Base-by-base conservation (phyloP, 2,329 filamentous ascomycete species). In the Nannizziopsis barbatae region DNA sequence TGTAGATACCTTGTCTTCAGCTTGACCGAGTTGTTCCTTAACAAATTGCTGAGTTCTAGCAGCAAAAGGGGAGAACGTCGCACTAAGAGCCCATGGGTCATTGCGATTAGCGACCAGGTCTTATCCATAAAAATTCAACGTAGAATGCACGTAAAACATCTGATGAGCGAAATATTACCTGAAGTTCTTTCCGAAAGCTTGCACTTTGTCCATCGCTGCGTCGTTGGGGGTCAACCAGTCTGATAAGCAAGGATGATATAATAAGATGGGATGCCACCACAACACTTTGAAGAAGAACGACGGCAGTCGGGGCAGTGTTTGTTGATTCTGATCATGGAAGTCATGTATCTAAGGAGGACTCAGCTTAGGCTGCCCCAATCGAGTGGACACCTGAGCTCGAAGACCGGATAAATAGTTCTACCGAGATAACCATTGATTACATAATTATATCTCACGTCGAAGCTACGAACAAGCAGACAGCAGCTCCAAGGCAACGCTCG, bases 11-110 rank as follows among this genome's bases (percentile, higher is more conserved):
- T 92, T 95, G 69, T 96, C 92, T 57, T 95, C 89, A 53, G 81
- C 86, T 70, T 93, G 86, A 45, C 92, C 92, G 53, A 96, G 79
- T 72, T 95, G 89, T 72, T 98, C 92, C 75, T 94, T 95, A 66
- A 95, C 86, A 74, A 90, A 93, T 74, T 98, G 92, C 69, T 94
- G 87, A 50, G 88, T 95, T 63, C 90, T 84, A 62, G 87, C 84
- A 56, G 89, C 88, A 66, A 94, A 95, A 32, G 92, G 92, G 56
- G 86, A 88, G 70, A 96, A 86, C 59, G 83, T 82, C 56, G 85
- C 83, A 64, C 88, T 89, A 62, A 65, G 9, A 12, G 30, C 20
- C 22, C 11, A 38, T 20, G 14, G 14, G 15, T 42, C 38, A 37
- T 42, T 17, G 10, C n/a, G 12, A 27, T 27, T 27, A 27, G 22